Percentiles rank a stretch among this genome's conserved stretches.
These are phyloP conservation scores for Alternaria consortialis DNA, from an alignment of 2,329 filamentous ascomycete species.

Conservation along the genomic window DNA sequence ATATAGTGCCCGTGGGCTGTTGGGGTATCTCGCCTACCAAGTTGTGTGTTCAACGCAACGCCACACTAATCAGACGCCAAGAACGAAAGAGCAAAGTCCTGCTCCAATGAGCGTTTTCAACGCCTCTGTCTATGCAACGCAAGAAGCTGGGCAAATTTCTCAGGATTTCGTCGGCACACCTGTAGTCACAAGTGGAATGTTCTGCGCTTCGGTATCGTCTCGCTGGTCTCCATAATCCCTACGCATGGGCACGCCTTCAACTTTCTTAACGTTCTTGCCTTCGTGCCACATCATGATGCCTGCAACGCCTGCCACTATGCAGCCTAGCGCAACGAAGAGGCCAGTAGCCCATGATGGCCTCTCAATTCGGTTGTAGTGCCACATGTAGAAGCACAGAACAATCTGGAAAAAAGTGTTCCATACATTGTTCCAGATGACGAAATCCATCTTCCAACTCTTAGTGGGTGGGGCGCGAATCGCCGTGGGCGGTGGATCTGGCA, in stretches of 20 bases:
- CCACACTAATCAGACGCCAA: slow-evolving; percentile 18
- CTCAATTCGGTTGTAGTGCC: slow-evolving; percentile 75
- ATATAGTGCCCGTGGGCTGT: not conserved
- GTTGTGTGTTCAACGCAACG: not conserved
- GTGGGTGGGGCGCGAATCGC: slow-evolving; percentile 74
- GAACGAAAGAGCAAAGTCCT: slow-evolving; percentile 8
- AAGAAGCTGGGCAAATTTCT: slow-evolving; percentile 29
- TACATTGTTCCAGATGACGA: slow-evolving; percentile 80
- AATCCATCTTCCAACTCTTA: slow-evolving; percentile 77
- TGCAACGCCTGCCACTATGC: slow-evolving; percentile 71
- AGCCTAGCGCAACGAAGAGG: slow-evolving; percentile 78
- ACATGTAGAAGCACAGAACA: slow-evolving; percentile 81
- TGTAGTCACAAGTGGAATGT: slow-evolving; percentile 30
- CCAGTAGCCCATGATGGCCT: slow-evolving; percentile 84
- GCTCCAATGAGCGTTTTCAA: slow-evolving; percentile 1
- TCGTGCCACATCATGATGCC: slow-evolving; percentile 77
- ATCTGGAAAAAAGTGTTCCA: slow-evolving; percentile 81
- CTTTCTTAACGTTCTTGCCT: slow-evolving; percentile 60
- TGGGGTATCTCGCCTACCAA: not conserved
- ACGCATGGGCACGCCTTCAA: slow-evolving; percentile 48
- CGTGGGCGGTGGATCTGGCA: slow-evolving; percentile 74
- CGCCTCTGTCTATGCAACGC: not conserved
- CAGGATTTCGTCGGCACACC: slow-evolving; percentile 33
- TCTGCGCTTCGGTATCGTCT: slow-evolving; percentile 35
- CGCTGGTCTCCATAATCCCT: slow-evolving; percentile 31